These are phyloP conservation scores for Penicillium nucicola DNA, from an alignment of 495 filamentous ascomycete species.

Conservation along the genomic window DNA sequence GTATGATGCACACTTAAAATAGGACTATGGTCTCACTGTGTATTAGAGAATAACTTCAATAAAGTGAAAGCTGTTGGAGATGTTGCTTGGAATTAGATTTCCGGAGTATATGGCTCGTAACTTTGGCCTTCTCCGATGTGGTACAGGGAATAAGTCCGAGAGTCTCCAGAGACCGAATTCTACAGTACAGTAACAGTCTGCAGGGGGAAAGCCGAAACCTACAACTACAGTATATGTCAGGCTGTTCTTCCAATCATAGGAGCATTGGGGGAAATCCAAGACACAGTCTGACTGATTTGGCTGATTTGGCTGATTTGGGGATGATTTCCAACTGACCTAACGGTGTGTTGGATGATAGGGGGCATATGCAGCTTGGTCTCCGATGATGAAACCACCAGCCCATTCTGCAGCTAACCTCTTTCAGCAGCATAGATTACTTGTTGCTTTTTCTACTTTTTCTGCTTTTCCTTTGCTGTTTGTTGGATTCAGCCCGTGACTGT, in stretches of 20 bases:
- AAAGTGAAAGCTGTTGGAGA: too few relatives aligned
- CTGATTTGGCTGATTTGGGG: too few relatives aligned
- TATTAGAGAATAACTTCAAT: background rate
- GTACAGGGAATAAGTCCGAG: conserved; percentile 1
- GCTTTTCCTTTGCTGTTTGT: background rate
- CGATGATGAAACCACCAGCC: conserved; percentile 4
- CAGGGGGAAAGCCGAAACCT: background rate
- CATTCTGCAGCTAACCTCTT: conserved; percentile 2
- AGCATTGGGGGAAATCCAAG: too few relatives aligned
- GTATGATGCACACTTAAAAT: background rate
- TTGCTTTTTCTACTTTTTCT: background rate
- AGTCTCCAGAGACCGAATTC: background rate
- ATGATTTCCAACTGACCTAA: too few relatives aligned
- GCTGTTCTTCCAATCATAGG: background rate
- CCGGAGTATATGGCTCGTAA: background rate
- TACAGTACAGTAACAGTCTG: too few relatives aligned
- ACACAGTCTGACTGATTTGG: too few relatives aligned
- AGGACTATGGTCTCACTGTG: background rate
- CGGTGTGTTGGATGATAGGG: background rate
- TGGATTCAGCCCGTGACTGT: background rate
- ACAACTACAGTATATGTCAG: background rate
- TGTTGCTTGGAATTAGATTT: background rate
- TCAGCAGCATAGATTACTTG: background rate
- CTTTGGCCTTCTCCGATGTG: background rate
- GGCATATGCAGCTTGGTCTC: background rate